A percentile compares a stretch with the other conserved stretches of the same genome.
phyloP scores from a whole-genome alignment of 768 basidiomycete species.

The Calocybe cyanea region DNA sequence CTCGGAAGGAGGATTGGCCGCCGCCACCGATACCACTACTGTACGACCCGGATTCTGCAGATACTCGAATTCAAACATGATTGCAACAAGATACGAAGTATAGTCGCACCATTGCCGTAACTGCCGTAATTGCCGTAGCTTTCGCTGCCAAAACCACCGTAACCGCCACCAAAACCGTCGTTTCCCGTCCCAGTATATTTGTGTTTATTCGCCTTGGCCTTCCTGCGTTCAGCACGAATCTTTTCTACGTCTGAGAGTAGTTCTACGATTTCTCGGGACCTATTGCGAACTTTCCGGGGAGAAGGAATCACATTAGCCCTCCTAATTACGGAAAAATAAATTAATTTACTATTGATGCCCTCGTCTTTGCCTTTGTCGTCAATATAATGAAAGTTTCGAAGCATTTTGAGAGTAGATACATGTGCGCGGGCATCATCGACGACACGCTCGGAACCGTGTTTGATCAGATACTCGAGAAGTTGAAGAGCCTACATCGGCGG shows the following conservation, averaged over 20 bases:
- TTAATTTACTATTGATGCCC: constrained; percentile 78
- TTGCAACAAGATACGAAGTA: neutral
- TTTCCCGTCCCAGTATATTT: constrained; percentile 90
- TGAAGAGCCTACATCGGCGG: constrained; percentile 65
- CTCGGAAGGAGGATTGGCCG: constrained; percentile 49
- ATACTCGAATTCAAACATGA: neutral
- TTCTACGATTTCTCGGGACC: constrained; percentile 89
- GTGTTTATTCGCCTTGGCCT: constrained; percentile 85
- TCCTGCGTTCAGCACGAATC: constrained; percentile 84
- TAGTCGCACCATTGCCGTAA: constrained; percentile 15
- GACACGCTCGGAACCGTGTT: constrained; percentile 95
- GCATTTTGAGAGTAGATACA: constrained; percentile 94
- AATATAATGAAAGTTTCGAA: constrained; percentile 96
- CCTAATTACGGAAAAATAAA: neutral
- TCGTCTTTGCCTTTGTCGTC: constrained; percentile 99
- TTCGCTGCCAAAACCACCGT: constrained; percentile 44
- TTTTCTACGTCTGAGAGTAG: constrained; percentile 88
- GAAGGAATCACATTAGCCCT: neutral
- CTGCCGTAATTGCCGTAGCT: constrained; percentile 25
- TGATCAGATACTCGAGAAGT: constrained; percentile 92
- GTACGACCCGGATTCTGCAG: constrained; percentile 14
- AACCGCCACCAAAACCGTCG: constrained; percentile 60
- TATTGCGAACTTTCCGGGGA: constrained; percentile 75
- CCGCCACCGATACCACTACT: constrained; percentile 30
- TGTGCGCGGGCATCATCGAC: constrained; percentile 97